Percentiles rank a stretch among this genome's conserved stretches.
These are phyloP conservation scores for Chaetomium strumarium DNA, from an alignment of 2,329 filamentous ascomycete genomes.

Conservation along the genomic window DNA sequence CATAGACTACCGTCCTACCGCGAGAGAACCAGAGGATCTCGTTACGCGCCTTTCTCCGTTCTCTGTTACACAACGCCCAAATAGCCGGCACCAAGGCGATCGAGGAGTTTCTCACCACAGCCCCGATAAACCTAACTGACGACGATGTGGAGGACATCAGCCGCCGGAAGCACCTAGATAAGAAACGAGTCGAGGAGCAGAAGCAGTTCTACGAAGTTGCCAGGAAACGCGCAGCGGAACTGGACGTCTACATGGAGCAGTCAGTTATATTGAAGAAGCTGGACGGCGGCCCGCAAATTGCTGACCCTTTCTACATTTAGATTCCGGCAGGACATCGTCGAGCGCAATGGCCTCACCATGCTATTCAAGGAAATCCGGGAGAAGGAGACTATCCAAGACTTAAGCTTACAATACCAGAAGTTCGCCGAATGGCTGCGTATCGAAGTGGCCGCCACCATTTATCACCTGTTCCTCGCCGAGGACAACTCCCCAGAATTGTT, in stretches of 20 bases:
- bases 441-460: conserved; percentile 92
- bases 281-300: not conserved
- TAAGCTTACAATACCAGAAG: conserved; percentile 94
- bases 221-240: conserved; percentile 77
- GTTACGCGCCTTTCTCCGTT: conserved; percentile 82
- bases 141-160: conserved; percentile 80
- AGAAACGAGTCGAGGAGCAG: conserved; percentile 86
- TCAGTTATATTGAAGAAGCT: conserved; percentile 38
- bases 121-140: conserved; percentile 69
- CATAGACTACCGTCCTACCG: conserved; percentile 54
- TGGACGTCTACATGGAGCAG: conserved; percentile 98
- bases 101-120: conserved; percentile 69
- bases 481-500: conserved; percentile 97
- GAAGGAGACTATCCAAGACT: conserved; percentile 78
- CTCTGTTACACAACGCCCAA: conserved; percentile 75
- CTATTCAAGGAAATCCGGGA: conserved; percentile 90
- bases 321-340: conserved; percentile 62
- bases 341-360: conserved; percentile 77
- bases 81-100: conserved; percentile 79
- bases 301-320: conserved; percentile 34
- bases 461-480: conserved; percentile 94
- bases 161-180: conserved; percentile 74
- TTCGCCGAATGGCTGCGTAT: conserved; percentile 98
- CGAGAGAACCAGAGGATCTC: conserved; percentile 89
- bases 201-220: conserved; percentile 94